Percentiles rank a stretch among this genome's conserved stretches.
Evolutionary conservation across 352 stramenopile species (phyloP).

Genomic region (Paralagenidium karlingii): DNA sequence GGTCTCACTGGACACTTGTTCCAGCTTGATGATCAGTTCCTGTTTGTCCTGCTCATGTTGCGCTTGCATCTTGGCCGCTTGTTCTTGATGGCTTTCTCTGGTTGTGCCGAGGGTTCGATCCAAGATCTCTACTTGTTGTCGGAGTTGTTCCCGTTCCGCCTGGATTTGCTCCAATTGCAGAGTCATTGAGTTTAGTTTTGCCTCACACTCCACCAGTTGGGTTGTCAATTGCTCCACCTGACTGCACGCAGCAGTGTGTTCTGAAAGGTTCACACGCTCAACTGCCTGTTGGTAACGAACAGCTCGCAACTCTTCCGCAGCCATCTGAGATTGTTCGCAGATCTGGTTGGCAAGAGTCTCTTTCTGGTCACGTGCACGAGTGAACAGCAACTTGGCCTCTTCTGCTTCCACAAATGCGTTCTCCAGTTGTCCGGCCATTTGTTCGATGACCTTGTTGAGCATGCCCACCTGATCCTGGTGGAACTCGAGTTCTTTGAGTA

Average conservation of each 20-base stretch:
- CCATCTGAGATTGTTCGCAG: no score
- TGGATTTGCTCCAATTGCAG: neutral
- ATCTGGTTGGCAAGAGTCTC: no score
- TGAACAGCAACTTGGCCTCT: constrained; percentile 12
- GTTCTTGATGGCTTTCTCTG: neutral
- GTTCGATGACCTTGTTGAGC: no score
- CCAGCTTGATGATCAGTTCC: constrained; percentile 13
- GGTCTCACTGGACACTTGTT: constrained; percentile 19
- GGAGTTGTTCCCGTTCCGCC: neutral
- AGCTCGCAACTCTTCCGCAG: no score
- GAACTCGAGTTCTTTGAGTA: neutral
- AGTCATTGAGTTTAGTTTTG: no score
- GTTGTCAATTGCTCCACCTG: no score
- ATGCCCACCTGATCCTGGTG: no score
- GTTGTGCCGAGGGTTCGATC: constrained; percentile 1
- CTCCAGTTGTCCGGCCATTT: constrained; percentile 14
- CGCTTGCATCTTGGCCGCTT: neutral
- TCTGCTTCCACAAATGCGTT: constrained; percentile 15
- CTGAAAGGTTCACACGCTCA: no score
- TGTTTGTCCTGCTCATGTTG: constrained; percentile 18
- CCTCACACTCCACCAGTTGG: no score
- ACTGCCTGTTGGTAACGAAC: no score
- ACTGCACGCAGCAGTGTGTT: no score
- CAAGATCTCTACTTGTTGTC: neutral
- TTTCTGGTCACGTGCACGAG: no score